Evolutionary conservation across 75 land plant species (phyloP), one percentile per base, ranked within the genome.

Genomic region (Pinus tabuliformis): DNA sequence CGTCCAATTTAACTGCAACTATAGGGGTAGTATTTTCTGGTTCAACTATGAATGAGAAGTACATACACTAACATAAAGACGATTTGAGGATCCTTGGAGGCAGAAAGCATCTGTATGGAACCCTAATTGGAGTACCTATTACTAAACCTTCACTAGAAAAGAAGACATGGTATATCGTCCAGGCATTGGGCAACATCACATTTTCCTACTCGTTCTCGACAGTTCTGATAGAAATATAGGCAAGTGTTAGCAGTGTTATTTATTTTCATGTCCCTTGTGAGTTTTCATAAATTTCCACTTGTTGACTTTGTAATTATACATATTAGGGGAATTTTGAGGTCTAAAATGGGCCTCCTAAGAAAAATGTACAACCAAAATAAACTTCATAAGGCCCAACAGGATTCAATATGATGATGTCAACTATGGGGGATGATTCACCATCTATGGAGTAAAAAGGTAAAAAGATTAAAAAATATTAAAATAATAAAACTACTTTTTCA

Each of bases 121-220:
- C 65, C 5, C 28, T 79, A 33, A 65, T 78, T 1, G 90, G 90
- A n/a, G 70, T 83, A 33, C 22, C 22, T 6, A 61, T 85, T 36
- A 85, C 73, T 26, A 3, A 8, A 49, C 42, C 73, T 3, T 57
- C 85, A 26, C 20, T 7, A 18, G 61, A 72, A 4, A 37, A 62
- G 22, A 88, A 86, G 81, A 24, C 75, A 14, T 86, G 87, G 90
- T 59, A 64, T 66, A 49, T 73, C 45, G 80, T 83, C 75, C 79
- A 81, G 58, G 92, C 94, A 42, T 64, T 89, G 24, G 94, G 94
- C 15, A 85, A 91, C 84, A 87, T 91, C 0, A 92, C 89, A 39
- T 87, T 89, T 79, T 89, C 94, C 3, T 91, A 87, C 37, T 70
- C 89, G 16, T 91, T 82, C 58, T 77, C 89, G 0, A 73, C 60